phyloP scores from a whole-genome alignment of 495 filamentous ascomycete genomes.

The Penicillium chermesinum region DNA sequence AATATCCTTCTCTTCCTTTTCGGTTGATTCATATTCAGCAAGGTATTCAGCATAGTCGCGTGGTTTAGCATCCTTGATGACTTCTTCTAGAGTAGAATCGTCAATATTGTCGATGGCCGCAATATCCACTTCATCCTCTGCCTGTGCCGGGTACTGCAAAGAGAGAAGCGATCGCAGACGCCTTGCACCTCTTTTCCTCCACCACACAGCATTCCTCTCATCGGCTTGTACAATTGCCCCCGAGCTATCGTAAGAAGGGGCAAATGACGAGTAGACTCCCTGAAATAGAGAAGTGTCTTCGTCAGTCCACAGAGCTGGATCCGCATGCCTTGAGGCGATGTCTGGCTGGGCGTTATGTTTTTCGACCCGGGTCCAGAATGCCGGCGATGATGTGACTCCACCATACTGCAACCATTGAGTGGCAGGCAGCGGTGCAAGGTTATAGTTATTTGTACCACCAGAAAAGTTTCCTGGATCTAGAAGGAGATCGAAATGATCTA shows the following conservation, averaged over 20 bases:
- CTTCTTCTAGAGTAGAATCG: slow-evolving; percentile 44
- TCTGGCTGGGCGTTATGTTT: slow-evolving; percentile 22
- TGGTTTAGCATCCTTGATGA: slow-evolving; percentile 44
- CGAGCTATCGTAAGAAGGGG: slow-evolving; percentile 75
- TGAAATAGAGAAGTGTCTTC: slow-evolving; percentile 59
- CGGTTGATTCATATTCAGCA: slow-evolving; percentile 14
- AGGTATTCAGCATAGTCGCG: slow-evolving; percentile 30
- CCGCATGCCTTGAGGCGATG: slow-evolving; percentile 17
- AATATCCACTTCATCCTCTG: slow-evolving; percentile 11
- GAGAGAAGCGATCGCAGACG: slow-evolving; percentile 50
- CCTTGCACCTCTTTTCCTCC: slow-evolving; percentile 67
- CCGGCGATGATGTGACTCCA: slow-evolving; percentile 36
- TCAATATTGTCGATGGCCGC: slow-evolving; percentile 39
- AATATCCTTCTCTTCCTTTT: slow-evolving; percentile 32
- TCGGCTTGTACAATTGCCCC: slow-evolving; percentile 66
- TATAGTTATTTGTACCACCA: slow-evolving; percentile 39
- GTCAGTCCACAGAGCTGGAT: slow-evolving; percentile 31
- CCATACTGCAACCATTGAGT: slow-evolving; percentile 44
- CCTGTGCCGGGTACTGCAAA: slow-evolving; percentile 35
- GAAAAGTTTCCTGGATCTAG: slow-evolving; percentile 33
- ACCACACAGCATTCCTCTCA: slow-evolving; percentile 76
- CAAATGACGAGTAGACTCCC: slow-evolving; percentile 83
- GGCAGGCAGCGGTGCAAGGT: slow-evolving; percentile 35
- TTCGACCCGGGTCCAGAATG: slow-evolving; percentile 39
- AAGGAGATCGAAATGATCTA: slow-evolving; percentile 39